Evolutionary conservation across 306 rosid species (phyloP).

Genomic region (Mimosa pudica): DNA sequence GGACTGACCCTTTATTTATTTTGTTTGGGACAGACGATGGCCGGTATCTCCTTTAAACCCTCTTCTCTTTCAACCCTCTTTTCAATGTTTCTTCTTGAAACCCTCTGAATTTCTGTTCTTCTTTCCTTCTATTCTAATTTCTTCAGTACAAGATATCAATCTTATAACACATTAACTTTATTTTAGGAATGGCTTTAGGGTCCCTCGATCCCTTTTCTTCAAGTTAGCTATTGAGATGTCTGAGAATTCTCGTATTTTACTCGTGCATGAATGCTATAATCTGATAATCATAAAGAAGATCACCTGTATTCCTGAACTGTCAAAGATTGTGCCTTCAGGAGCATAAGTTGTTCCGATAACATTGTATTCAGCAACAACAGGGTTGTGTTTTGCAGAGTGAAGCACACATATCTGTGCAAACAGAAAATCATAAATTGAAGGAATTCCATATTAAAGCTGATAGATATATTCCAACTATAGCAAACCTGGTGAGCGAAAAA

Average conservation of each 20-base stretch:
- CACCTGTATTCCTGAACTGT: constrained; percentile 74
- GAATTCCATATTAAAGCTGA: constrained; percentile 16
- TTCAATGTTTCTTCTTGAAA: no score
- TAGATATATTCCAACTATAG: constrained; percentile 7
- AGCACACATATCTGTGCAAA: constrained; percentile 80
- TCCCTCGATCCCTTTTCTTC: constrained; percentile 10
- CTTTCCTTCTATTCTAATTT: no score
- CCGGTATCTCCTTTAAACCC: no score
- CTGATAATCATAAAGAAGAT: constrained; percentile 24
- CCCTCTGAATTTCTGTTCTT: no score
- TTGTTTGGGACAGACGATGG: no score
- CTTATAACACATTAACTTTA: neutral
- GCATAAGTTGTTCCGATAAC: constrained; percentile 93
- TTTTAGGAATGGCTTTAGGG: constrained; percentile 1
- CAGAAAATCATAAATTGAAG: constrained; percentile 27
- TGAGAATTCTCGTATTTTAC: constrained; percentile 24
- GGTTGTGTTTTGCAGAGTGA: constrained; percentile 63
- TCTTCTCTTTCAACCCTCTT: no score
- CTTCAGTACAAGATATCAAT: no score
- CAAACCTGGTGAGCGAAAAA: neutral
- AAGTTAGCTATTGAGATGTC: constrained; percentile 13
- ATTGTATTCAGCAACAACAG: constrained; percentile 71
- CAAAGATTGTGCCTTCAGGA: constrained; percentile 83
- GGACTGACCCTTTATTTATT: no score
- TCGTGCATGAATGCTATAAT: constrained; percentile 27